These are phyloP conservation scores for Beauveria pseudobassiana DNA, from an alignment of 2,329 filamentous ascomycete genomes.

Conservation along the genomic window DNA sequence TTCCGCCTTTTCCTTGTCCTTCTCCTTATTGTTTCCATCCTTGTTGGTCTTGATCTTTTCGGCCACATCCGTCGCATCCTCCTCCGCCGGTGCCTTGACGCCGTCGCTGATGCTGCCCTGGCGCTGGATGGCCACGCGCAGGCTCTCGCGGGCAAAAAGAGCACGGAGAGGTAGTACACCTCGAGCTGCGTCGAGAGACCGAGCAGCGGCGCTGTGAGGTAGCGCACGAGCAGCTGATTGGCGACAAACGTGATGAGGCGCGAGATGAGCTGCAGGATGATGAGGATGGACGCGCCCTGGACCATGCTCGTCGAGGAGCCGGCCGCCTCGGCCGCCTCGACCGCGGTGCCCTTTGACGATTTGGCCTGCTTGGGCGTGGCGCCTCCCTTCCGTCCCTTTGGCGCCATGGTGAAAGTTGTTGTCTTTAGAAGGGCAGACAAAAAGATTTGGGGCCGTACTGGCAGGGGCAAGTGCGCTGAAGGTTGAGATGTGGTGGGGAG, in stretches of 20 bases:
- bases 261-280: constrained; percentile 81
- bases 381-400: neutral
- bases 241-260: constrained; percentile 82
- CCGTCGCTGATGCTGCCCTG: constrained; percentile 34
- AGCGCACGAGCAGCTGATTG: constrained; percentile 85
- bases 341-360: neutral
- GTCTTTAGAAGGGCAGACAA: neutral
- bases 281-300: constrained; percentile 75
- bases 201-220: constrained; percentile 75
- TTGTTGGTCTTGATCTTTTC: neutral
- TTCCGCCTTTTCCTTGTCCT: constrained; percentile 7
- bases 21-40: neutral
- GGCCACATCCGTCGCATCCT: neutral
- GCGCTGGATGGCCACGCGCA: constrained; percentile 85
- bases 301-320: constrained; percentile 34
- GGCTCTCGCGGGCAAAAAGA: constrained; percentile 91
- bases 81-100: neutral
- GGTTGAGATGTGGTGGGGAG: neutral
- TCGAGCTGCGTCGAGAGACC: constrained; percentile 87
- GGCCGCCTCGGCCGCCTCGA: neutral
- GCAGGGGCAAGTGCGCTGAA: neutral
- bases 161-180: constrained; percentile 83
- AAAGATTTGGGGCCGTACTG: neutral
- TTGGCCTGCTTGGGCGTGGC: constrained; percentile 6
- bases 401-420: neutral